Percentiles rank a stretch among this genome's conserved stretches.
phyloP scores from a whole-genome alignment of 73 alveolate genomes.

The Breviolum minutum region DNA sequence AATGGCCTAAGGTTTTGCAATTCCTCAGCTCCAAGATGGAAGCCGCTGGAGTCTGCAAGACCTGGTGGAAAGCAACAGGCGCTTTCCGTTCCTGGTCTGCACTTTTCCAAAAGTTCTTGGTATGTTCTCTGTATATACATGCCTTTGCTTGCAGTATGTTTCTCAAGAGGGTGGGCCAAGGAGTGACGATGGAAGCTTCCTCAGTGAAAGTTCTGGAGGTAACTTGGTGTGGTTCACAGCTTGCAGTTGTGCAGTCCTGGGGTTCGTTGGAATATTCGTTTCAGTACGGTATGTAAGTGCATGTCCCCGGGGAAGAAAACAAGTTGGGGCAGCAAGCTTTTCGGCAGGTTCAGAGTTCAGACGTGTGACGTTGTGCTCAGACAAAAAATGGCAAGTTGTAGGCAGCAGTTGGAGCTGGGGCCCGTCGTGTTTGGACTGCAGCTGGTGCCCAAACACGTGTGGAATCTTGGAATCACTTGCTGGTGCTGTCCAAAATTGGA shows the following conservation, averaged over 20 bases:
- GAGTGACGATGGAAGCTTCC: constrained; percentile 73
- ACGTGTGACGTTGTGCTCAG: neutral
- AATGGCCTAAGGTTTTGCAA: constrained; percentile 26
- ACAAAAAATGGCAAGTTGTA: neutral
- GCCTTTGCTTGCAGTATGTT: neutral
- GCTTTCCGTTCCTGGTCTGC: constrained; percentile 24
- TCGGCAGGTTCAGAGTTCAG: neutral
- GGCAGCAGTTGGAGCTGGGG: constrained; percentile 19
- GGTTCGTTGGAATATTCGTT: too few species aligned
- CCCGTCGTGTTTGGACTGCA: constrained; percentile 20
- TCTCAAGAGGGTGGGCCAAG: neutral
- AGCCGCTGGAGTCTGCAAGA: constrained; percentile 91
- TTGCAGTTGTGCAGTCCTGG: too few species aligned
- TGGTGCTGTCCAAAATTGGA: neutral
- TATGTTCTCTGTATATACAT: neutral
- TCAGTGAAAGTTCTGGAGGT: constrained; percentile 81
- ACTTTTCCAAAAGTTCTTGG: neutral
- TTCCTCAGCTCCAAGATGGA: constrained; percentile 78
- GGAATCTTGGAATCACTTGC: neutral
- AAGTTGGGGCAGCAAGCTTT: neutral
- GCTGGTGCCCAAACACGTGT: constrained; percentile 66
- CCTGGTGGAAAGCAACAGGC: constrained; percentile 70
- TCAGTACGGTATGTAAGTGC: too few species aligned
- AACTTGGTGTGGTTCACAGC: too few species aligned
- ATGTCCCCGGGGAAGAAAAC: too few species aligned